Base-by-base conservation (phyloP, 169 alveolate species). In the Eimeria sp. region DNA sequence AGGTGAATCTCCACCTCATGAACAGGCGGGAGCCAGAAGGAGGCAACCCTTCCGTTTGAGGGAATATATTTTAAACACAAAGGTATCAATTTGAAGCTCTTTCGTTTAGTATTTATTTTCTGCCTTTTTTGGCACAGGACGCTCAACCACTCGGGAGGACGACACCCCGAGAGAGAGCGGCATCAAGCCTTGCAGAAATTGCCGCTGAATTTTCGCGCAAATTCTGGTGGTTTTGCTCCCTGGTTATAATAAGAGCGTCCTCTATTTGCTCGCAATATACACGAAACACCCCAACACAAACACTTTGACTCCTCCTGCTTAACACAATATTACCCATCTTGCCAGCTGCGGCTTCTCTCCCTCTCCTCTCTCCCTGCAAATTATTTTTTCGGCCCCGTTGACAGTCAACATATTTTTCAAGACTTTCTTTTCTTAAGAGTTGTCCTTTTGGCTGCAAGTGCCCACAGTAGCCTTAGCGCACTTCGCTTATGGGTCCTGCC, bases 161-260 rank as follows among this genome's bases (percentile, higher is more conserved):
- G 27, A 61, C n/a, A 61, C 70, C 70, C 70, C 70, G n/a, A 61
- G 70, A 9, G 70, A 61, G 70, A 61, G 70, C 70, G 70, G 70
- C 70, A n/a, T 7, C 70, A 61, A 61, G 70, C 70, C 70, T 61
- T 25, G 70, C n/a, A 14, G 1, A 54, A 18, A 0, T 61, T 61
- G 70, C 70, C 70, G 11, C 70, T 61, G 70, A 61, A 20, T 61
- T 61, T 61, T 18, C 20, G 27, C 20, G 70, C 70, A 16, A 20
- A 14, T 61, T 61, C 70, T 11, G 70, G 18, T 16, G n/a, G 70
- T 13, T 61, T 61, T 25, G n/a, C n/a, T 20, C 70, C 20, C 70
- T 61, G 5, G 70, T 20, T 61, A 25, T 14, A 61, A 61, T 61
- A 61, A 61, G n/a, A 13, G 20, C 70, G 20, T 20, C 40, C 40